A percentile compares a stretch with the other conserved stretches of the same genome.
These are phyloP conservation scores for Kodamaea ohmeri DNA, from an alignment of 1,139 yeast species.

Conservation along the genomic window DNA sequence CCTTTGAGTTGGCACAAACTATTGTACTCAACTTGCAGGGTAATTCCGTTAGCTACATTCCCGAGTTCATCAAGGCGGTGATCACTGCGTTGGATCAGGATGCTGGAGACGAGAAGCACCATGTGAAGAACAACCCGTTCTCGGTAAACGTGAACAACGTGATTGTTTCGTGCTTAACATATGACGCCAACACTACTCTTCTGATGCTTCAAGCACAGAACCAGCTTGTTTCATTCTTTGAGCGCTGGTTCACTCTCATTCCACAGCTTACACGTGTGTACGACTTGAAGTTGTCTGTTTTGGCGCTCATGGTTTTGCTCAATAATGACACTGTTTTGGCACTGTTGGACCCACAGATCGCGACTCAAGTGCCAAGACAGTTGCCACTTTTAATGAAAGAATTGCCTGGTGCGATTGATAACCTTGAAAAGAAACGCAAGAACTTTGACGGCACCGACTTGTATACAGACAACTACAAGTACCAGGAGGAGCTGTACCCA, in stretches of 20 bases:
- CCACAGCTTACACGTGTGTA: constrained; percentile 67
- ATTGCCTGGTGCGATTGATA: constrained; percentile 69
- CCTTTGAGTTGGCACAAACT: constrained; percentile 54
- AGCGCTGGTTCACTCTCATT: constrained; percentile 62
- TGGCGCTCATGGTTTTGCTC: constrained; percentile 63
- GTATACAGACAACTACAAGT: constrained; percentile 13
- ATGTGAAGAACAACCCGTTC: constrained; percentile 39
- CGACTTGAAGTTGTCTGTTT: constrained; percentile 71
- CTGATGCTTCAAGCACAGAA: constrained; percentile 47
- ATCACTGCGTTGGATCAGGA: constrained; percentile 17
- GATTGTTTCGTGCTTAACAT: constrained; percentile 62
- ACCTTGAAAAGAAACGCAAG: constrained; percentile 61
- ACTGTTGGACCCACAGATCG: constrained; percentile 19
- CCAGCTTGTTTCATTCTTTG: constrained; percentile 52
- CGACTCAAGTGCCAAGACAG: constrained; percentile 39
- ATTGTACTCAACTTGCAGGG: constrained; percentile 50
- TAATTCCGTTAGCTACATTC: constrained; percentile 38
- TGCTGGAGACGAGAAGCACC: constrained; percentile 11
- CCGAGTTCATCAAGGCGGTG: constrained; percentile 35
- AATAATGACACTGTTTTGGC: constrained; percentile 25
- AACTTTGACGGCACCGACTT: constrained; percentile 33
- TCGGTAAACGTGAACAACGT: constrained; percentile 62
- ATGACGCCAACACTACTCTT: constrained; percentile 58
- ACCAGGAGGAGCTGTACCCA: constrained; percentile 16
- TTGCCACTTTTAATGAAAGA: constrained; percentile 51